These are phyloP conservation scores for Mortierella antarctica DNA, from an alignment of 192 early-diverging fungal genomes.

Conservation along the genomic window DNA sequence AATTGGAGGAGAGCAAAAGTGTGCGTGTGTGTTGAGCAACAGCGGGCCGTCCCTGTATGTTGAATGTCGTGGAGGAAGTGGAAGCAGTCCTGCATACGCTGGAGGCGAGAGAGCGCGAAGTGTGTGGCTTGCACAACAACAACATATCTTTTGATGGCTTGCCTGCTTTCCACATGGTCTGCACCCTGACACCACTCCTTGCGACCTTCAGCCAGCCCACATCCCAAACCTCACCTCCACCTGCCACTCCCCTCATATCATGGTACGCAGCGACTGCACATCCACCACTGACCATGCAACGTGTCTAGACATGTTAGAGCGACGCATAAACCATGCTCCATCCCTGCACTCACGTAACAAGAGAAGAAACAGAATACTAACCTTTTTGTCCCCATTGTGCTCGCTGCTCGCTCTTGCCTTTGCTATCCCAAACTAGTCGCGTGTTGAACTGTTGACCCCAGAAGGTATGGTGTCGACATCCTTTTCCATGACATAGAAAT, in stretches of 20 bases:
- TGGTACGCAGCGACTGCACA: conserved; percentile 4
- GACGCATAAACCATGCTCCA: no score
- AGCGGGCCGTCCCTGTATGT: no score
- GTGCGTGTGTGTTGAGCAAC: no score
- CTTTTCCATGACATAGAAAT: background rate
- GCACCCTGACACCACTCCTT: background rate
- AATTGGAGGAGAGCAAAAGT: background rate
- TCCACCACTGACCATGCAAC: background rate
- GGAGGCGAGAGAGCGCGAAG: background rate
- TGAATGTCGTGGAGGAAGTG: background rate
- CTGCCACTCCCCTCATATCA: background rate
- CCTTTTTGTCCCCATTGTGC: no score
- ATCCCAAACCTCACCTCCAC: background rate
- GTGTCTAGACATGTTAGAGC: no score
- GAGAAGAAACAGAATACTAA: background rate
- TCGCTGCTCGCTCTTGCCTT: no score
- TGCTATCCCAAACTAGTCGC: conserved; percentile 47
- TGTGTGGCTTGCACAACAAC: conserved; percentile 7
- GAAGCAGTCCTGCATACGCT: background rate
- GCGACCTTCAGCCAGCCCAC: background rate
- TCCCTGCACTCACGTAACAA: background rate
- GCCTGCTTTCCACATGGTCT: background rate
- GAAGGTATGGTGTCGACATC: conserved; percentile 42
- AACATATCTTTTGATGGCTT: no score
- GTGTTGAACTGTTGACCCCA: conserved; percentile 57